Evolutionary conservation across 352 stramenopile genomes (phyloP).

Genomic region (Globisporangium megalacanthum): DNA sequence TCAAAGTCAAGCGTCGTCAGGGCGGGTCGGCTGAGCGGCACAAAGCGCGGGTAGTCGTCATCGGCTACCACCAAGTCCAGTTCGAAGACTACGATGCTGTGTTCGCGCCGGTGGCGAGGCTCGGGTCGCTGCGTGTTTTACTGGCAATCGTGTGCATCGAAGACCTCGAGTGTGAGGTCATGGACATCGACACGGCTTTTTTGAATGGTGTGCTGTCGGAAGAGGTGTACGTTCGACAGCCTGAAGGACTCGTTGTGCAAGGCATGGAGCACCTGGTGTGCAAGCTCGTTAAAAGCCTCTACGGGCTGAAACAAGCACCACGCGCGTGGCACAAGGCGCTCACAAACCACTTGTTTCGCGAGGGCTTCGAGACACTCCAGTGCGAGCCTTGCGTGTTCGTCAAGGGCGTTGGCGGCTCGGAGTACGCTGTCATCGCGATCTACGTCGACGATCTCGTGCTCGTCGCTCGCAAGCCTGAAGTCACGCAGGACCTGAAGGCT

Average conservation of each 20-base stretch:
- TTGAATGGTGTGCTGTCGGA: not conserved
- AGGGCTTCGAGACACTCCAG: constrained; percentile 6
- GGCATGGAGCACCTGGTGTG: not conserved
- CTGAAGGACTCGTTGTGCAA: not conserved
- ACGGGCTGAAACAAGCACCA: not conserved
- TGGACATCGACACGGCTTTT: not conserved
- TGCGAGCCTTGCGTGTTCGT: constrained; percentile 13
- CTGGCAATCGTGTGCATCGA: not conserved
- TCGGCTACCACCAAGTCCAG: no score
- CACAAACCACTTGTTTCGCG: not conserved
- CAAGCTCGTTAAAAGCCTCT: not conserved
- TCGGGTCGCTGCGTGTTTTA: not conserved
- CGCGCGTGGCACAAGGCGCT: constrained; percentile 6
- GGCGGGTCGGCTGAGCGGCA: no score
- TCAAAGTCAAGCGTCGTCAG: no score
- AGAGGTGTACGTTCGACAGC: not conserved
- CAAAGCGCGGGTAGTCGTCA: no score
- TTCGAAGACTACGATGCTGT: not conserved
- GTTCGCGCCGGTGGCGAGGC: not conserved
- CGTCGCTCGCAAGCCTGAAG: not conserved
- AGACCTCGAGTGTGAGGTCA: not conserved
- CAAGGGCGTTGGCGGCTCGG: not conserved
- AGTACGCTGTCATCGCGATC: constrained; percentile 6
- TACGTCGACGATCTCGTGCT: constrained; percentile 18
- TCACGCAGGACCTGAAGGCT: not conserved